Percentiles rank a stretch among this genome's conserved stretches.
These are phyloP conservation scores for Austropuccinia psidii DNA, from an alignment of 1,284 basidiomycete genomes.

Conservation along the genomic window DNA sequence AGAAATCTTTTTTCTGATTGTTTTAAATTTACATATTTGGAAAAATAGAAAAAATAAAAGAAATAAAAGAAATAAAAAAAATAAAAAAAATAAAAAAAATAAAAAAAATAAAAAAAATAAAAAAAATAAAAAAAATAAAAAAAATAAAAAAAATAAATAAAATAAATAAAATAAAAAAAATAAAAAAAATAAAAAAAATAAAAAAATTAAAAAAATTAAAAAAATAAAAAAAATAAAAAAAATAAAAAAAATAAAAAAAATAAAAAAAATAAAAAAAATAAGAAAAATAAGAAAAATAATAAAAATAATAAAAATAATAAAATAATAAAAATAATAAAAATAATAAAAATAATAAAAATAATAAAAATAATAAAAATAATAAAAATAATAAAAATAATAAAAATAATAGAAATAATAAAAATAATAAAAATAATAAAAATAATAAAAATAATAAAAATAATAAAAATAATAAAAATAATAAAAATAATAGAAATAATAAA, in stretches of 20 bases:
- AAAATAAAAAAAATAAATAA: neutral
- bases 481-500: no score
- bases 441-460: neutral
- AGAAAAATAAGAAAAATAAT: no score
- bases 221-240: neutral
- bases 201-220: neutral
- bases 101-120: neutral
- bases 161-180: neutral
- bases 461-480: no score
- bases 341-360: neutral
- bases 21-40: no score
- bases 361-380: no score
- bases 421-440: neutral
- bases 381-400: no score
- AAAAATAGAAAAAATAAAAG: no score
- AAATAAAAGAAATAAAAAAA: no score
- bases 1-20: no score
- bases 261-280: no score
- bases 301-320: neutral
- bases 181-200: neutral
- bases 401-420: no score
- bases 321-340: neutral
- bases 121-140: neutral
- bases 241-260: neutral
- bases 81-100: neutral